Percentiles rank a stretch among this genome's conserved stretches.
Evolutionary conservation across 768 basidiomycete genomes (phyloP).

Genomic region (Tylopilus cervinicoccineus): DNA sequence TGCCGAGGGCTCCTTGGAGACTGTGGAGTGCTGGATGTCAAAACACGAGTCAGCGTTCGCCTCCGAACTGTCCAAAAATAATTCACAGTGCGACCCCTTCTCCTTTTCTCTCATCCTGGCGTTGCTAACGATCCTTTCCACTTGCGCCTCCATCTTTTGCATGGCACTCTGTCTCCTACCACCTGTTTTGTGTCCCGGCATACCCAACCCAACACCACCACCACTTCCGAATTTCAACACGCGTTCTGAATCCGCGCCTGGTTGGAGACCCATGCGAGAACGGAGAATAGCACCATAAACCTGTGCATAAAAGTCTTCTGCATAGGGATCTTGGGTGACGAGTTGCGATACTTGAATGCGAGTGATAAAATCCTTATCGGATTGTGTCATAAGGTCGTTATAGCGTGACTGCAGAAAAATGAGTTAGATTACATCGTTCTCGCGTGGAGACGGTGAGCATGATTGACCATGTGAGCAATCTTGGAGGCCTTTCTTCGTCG

Average conservation of each 20-base stretch:
- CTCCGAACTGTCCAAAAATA: neutral
- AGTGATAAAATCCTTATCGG: conserved; percentile 99
- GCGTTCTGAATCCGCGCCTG: conserved; percentile 58
- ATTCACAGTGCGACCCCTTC: conserved; percentile 60
- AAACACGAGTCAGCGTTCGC: neutral
- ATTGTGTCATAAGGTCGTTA: conserved; percentile 95
- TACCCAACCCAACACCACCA: conserved; percentile 74
- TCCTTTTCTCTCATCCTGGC: conserved; percentile 84
- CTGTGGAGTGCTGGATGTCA: conserved; percentile 56
- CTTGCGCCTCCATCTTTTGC: conserved; percentile 92
- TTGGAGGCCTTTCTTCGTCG: conserved; percentile 78
- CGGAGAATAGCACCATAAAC: conserved; percentile 86
- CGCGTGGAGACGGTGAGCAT: neutral
- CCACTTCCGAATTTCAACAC: conserved; percentile 87
- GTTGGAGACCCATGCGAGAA: conserved; percentile 68
- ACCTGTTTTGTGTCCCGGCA: conserved; percentile 45
- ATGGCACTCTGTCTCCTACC: conserved; percentile 78
- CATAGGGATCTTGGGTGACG: conserved; percentile 94
- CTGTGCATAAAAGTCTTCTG: conserved; percentile 98
- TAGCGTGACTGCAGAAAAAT: conserved; percentile 63
- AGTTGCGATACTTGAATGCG: conserved; percentile 98
- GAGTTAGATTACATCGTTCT: neutral
- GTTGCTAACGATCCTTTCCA: conserved; percentile 93
- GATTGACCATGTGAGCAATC: conserved; percentile 80
- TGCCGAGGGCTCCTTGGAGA: conserved; percentile 91